Evolutionary conservation across 1,284 basidiomycete species (phyloP).

Genomic region (Puccinia horiana): DNA sequence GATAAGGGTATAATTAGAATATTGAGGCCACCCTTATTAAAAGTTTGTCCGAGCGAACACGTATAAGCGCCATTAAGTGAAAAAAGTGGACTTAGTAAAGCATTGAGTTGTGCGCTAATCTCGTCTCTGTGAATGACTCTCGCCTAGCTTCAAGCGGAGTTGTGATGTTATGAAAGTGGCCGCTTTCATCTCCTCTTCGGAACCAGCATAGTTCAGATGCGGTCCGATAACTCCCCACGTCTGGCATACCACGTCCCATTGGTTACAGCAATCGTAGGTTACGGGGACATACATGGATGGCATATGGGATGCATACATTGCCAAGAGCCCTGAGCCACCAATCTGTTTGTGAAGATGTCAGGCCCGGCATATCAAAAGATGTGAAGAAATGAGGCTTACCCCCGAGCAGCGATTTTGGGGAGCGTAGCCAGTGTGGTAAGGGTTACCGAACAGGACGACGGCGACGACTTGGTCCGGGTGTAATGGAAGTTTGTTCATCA

Average conservation of each 20-base stretch:
- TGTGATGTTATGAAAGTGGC: slow-evolving; percentile 11
- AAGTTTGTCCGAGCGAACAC: no score
- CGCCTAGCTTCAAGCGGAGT: neutral
- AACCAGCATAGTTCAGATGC: slow-evolving; percentile 11
- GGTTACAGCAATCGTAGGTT: slow-evolving; percentile 30
- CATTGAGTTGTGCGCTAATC: neutral
- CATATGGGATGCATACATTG: neutral
- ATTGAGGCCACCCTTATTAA: no score
- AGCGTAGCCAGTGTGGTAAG: slow-evolving; percentile 9
- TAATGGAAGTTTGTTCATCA: neutral
- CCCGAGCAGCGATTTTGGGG: slow-evolving; percentile 40
- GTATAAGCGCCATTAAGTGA: no score
- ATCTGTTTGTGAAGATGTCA: neutral
- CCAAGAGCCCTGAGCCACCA: slow-evolving; percentile 3
- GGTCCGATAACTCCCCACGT: neutral
- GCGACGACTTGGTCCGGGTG: slow-evolving; percentile 2
- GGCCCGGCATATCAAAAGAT: neutral
- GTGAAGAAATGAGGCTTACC: neutral
- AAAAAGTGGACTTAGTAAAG: no score
- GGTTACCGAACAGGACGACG: slow-evolving; percentile 39
- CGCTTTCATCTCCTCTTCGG: slow-evolving; percentile 20
- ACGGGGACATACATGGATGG: neutral
- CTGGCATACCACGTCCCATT: slow-evolving; percentile 34
- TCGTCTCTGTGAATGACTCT: neutral
- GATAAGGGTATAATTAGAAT: no score